A percentile compares a stretch with the other conserved stretches of the same genome.
These are phyloP conservation scores for Yarrowia bubula DNA, from an alignment of 805 yeast species.

Conservation along the genomic window DNA sequence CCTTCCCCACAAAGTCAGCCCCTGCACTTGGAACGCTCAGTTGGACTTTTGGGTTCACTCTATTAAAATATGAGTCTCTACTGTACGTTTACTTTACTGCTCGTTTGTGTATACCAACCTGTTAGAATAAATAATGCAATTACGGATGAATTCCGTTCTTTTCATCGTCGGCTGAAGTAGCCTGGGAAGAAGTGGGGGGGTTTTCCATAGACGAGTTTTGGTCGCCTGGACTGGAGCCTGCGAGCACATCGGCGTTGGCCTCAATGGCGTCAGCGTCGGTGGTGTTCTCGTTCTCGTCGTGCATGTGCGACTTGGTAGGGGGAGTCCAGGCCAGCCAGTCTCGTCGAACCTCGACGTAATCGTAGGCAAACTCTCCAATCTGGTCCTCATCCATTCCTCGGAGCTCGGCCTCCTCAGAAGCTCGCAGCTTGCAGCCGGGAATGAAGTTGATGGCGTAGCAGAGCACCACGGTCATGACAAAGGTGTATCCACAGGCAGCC, in stretches of 20 bases:
- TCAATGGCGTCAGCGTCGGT: slow-evolving; percentile 13
- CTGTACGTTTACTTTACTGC: neutral
- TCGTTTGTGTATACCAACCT: slow-evolving; percentile 2
- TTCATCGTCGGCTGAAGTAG: slow-evolving; percentile 18
- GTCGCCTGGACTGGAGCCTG: slow-evolving; percentile 13
- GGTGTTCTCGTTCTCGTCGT: neutral
- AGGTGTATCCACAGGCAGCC: slow-evolving; percentile 73
- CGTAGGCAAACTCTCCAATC: slow-evolving; percentile 98
- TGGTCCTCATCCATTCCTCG: slow-evolving; percentile 94
- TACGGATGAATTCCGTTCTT: slow-evolving; percentile 27
- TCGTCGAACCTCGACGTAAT: slow-evolving; percentile 93
- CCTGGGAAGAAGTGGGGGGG: slow-evolving; percentile 18
- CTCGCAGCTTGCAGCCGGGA: slow-evolving; percentile 80
- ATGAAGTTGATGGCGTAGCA: slow-evolving; percentile 71
- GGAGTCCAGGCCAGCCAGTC: slow-evolving; percentile 57
- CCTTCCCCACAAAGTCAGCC: no score
- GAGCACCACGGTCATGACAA: slow-evolving; percentile 71
- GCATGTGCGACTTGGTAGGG: slow-evolving; percentile 32
- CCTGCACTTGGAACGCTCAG: no score
- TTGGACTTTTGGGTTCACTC: no score
- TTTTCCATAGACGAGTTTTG: slow-evolving; percentile 18
- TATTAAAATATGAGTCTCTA: neutral
- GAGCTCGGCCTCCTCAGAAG: slow-evolving; percentile 80
- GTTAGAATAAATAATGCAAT: slow-evolving; percentile 27
- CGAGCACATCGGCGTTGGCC: slow-evolving; percentile 10